Percentiles rank a stretch among this genome's conserved stretches.
phyloP scores from a whole-genome alignment of 2,329 filamentous ascomycete genomes.

The Cladorrhinum sp. region DNA sequence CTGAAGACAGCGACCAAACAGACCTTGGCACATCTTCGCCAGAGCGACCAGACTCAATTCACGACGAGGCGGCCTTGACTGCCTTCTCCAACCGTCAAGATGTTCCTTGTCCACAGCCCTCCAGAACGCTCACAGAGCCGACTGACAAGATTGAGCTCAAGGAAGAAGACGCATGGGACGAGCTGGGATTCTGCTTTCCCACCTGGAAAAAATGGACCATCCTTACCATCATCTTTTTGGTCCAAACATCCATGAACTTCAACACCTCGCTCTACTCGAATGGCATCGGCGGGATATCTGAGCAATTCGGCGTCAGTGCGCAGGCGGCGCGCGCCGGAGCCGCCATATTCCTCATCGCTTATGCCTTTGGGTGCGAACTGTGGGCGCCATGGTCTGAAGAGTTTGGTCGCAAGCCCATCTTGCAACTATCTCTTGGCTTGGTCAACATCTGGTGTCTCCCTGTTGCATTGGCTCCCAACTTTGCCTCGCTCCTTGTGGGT shows the following conservation, averaged over 20 bases:
- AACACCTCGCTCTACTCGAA: slow-evolving; percentile 74
- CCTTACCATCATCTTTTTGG: slow-evolving; percentile 68
- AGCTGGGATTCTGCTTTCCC: slow-evolving; percentile 63
- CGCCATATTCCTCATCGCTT: slow-evolving; percentile 73
- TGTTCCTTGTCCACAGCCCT: background rate
- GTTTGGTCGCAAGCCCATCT: slow-evolving; percentile 70
- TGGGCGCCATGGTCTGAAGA: slow-evolving; percentile 90
- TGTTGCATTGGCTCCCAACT: slow-evolving; percentile 71
- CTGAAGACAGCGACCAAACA: background rate
- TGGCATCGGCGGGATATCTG: slow-evolving; percentile 60
- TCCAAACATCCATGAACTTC: slow-evolving; percentile 77
- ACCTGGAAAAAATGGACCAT: slow-evolving; percentile 68
- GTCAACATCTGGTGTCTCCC: slow-evolving; percentile 77
- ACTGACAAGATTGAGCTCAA: slow-evolving; percentile 39
- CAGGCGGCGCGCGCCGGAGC: slow-evolving; percentile 71
- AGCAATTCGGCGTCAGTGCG: slow-evolving; percentile 64
- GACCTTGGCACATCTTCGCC: background rate
- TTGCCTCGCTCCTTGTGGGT: slow-evolving; percentile 66
- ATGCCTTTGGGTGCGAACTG: slow-evolving; percentile 82
- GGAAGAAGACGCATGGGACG: slow-evolving; percentile 60
- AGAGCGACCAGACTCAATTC: background rate
- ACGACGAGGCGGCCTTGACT: background rate
- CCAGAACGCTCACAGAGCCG: background rate
- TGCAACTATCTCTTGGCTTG: slow-evolving; percentile 69
- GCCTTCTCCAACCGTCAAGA: background rate